phyloP scores from a whole-genome alignment of 441 rosid genomes.

The Dalechampia spathulata region DNA sequence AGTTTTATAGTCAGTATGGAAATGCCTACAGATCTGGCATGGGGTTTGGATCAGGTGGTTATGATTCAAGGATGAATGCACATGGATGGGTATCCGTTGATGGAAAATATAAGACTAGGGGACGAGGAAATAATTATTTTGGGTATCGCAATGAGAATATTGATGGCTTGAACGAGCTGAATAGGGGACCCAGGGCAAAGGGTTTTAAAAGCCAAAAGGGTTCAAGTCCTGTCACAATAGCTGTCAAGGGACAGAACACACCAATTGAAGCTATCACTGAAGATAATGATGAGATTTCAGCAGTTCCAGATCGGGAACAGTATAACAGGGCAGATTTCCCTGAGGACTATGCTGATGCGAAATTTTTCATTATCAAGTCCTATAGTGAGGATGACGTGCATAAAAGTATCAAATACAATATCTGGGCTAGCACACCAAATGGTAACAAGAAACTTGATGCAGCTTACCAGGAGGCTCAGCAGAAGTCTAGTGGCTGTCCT shows the following conservation, averaged over 20 bases:
- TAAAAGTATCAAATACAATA: conserved; percentile 80
- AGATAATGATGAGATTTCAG: conserved; percentile 32
- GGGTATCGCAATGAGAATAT: conserved; percentile 52
- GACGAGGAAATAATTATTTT: conserved; percentile 56
- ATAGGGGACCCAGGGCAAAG: conserved; percentile 85
- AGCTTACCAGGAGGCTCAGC: conserved; percentile 72
- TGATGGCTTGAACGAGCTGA: conserved; percentile 82
- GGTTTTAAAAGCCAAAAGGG: conserved; percentile 56
- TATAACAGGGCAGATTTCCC: conserved; percentile 69
- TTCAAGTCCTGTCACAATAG: conserved; percentile 24
- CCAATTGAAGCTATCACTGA: conserved; percentile 28
- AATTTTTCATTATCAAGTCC: conserved; percentile 81
- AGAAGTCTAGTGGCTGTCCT: conserved; percentile 65
- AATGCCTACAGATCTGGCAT: conserved; percentile 51
- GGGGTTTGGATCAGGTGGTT: conserved; percentile 56
- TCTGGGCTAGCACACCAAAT: conserved; percentile 95
- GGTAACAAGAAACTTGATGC: conserved; percentile 95
- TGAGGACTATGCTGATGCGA: conserved; percentile 52
- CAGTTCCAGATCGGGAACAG: conserved; percentile 46
- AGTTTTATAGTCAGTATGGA: conserved; percentile 63
- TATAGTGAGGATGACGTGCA: conserved; percentile 96
- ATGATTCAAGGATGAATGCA: conserved; percentile 52
- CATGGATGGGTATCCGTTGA: conserved; percentile 59
- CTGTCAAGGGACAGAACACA: conserved; percentile 41
- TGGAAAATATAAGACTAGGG: conserved; percentile 54